Evolutionary conservation across 495 filamentous ascomycete genomes (phyloP).

Genomic region (Aspergillus baeticus): DNA sequence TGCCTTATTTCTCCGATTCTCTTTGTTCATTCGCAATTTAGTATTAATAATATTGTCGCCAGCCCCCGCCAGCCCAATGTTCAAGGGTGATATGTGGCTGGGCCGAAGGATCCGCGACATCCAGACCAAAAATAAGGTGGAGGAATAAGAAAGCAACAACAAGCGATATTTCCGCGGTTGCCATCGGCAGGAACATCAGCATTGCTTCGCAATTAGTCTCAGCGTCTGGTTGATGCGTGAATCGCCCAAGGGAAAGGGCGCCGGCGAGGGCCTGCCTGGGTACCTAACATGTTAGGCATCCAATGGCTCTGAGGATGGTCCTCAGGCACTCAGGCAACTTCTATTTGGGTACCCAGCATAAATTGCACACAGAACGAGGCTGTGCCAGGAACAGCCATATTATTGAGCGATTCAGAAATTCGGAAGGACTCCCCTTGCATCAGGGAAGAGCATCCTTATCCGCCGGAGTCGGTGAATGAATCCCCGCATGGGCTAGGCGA

Average conservation of each 20-base stretch:
- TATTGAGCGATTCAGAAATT: not conserved
- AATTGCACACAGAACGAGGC: constrained; percentile 1
- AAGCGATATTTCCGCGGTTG: constrained; percentile 1
- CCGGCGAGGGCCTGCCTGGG: not conserved
- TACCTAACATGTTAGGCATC: not conserved
- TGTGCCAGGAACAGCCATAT: not conserved
- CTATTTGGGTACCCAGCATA: not conserved
- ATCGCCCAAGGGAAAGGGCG: too few relatives aligned
- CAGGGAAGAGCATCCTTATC: not conserved
- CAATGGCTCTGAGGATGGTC: not conserved
- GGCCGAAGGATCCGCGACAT: constrained; percentile 23
- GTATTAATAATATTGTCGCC: not conserved
- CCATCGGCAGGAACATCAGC: not conserved
- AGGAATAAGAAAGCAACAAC: not conserved
- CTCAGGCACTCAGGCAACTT: not conserved
- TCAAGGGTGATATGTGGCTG: constrained; percentile 18
- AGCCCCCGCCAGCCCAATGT: constrained; percentile 3
- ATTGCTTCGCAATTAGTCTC: not conserved
- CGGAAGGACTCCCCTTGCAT: constrained; percentile 1
- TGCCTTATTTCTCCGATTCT: not conserved
- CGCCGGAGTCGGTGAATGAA: constrained; percentile 7
- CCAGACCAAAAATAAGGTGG: constrained; percentile 15
- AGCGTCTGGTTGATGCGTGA: too few relatives aligned
- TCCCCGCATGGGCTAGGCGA: not conserved
- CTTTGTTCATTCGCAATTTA: not conserved